These are phyloP conservation scores for Skeletonema grethae DNA, from an alignment of 108 stramenopile genomes.

Conservation along the genomic window DNA sequence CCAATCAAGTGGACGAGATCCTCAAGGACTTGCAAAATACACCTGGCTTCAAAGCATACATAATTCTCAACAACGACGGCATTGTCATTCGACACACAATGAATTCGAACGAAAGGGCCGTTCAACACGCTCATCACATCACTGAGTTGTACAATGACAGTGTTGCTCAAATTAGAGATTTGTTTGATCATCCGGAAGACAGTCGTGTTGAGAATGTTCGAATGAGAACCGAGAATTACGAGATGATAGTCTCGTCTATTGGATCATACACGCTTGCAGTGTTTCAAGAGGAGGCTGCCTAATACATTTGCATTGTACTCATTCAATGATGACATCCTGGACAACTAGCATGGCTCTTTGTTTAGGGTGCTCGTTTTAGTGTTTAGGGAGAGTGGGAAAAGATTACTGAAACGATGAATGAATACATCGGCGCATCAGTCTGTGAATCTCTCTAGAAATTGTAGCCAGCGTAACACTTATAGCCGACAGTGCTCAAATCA, in stretches of 20 bases:
- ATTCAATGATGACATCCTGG: not conserved
- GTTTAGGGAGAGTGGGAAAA: not conserved
- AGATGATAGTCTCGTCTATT: conserved; percentile 78
- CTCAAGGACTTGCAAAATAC: conserved; percentile 78
- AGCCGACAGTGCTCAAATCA: no score
- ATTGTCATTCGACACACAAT: conserved; percentile 68
- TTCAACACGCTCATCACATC: conserved; percentile 77
- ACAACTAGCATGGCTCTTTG: not conserved
- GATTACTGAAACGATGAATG: no score
- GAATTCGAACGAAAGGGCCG: conserved; percentile 68
- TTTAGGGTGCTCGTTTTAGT: conserved; percentile 2
- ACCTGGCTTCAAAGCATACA: conserved; percentile 70
- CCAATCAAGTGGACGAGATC: conserved; percentile 79
- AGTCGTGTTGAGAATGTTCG: conserved; percentile 72
- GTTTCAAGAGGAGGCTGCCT: conserved; percentile 41
- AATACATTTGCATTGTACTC: no score
- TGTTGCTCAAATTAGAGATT: conserved; percentile 59
- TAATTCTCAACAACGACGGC: conserved; percentile 84
- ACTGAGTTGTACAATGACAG: conserved; percentile 67
- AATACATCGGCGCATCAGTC: no score
- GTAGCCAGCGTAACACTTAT: no score
- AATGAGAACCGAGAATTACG: conserved; percentile 71
- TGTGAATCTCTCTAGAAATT: no score
- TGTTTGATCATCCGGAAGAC: conserved; percentile 68
- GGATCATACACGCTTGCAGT: conserved; percentile 75